phyloP scores from a whole-genome alignment of 1,284 basidiomycete genomes.

The Apiotrichum laibachii region DNA sequence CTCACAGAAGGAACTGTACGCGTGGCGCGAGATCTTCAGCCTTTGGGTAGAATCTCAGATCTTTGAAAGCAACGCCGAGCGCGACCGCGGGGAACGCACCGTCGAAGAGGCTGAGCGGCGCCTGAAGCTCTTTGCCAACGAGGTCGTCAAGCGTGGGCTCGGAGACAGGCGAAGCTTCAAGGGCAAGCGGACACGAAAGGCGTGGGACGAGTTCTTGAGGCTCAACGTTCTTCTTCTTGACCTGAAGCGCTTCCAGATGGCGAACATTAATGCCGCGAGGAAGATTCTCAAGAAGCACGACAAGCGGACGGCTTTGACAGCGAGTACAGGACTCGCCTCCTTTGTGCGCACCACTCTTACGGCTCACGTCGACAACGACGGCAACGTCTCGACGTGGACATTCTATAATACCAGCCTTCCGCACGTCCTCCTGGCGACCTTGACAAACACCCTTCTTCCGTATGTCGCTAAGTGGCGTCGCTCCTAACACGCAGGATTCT shows the following conservation, averaged over 20 bases:
- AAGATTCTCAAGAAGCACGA: conserved; percentile 94
- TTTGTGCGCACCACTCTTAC: conserved; percentile 49
- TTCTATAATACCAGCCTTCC: conserved; percentile 62
- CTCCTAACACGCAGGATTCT: conserved; percentile 34
- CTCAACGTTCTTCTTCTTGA: conserved; percentile 80
- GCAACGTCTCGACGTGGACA: conserved; percentile 50
- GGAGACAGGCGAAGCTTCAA: conserved; percentile 62
- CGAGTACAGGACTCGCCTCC: conserved; percentile 51
- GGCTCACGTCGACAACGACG: conserved; percentile 33
- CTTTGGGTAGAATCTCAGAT: conserved; percentile 84
- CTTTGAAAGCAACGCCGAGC: conserved; percentile 76
- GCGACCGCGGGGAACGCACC: conserved; percentile 68
- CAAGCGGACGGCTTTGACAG: conserved; percentile 65
- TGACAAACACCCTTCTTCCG: conserved; percentile 80
- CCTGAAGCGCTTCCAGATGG: conserved; percentile 82
- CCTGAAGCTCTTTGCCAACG: conserved; percentile 67
- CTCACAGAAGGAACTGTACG: conserved; percentile 67
- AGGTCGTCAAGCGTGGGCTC: conserved; percentile 63
- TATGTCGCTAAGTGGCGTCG: conserved; percentile 17
- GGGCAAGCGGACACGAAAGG: conserved; percentile 62
- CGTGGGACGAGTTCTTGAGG: conserved; percentile 73
- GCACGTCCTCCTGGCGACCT: conserved; percentile 75
- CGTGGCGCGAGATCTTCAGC: conserved; percentile 87
- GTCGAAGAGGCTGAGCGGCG: conserved; percentile 71
- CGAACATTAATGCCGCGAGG: conserved; percentile 82